Base-by-base conservation (phyloP, 768 basidiomycete genomes). In the Lactarius hatsudake region DNA sequence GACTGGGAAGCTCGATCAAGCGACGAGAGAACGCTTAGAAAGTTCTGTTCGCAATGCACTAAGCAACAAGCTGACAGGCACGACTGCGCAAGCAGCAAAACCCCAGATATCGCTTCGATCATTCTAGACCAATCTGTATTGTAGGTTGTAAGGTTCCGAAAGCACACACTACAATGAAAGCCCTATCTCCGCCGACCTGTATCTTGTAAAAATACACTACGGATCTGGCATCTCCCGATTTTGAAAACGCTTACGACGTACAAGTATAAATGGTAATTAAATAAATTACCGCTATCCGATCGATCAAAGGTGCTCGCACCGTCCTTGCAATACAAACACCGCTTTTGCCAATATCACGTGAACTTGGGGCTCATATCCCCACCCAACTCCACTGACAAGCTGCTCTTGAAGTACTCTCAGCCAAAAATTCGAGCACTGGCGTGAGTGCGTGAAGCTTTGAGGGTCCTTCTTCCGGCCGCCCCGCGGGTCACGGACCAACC, bases 51-150 rank as follows among this genome's bases (percentile, higher is more conserved):
- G 71, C 28, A 62, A 45, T 23, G 71, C 65, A 9, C 43, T 71
- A 5, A 65, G 65, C 56, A 66, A 58, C 61, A 70, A 59, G 57
- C 13, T 43, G 3, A 30, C 65, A 23, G 45, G 43, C 42, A 32
- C 42, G 13, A 8, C 69, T 15, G 6, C 56, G 20, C 65, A 58
- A 26, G 45, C 59, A 20, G 43, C 65, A 30, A 71, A 70, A 51
- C 71, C 71, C 2, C 71, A 71, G 40, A 71, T 71, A 63, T 71
- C 69, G 8, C 65, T 71, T 38, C 69, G 71, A 32, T 70, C 71
- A 30, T 71, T 71, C 13, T 71, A 51, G 59, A 59, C 40, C 42
- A 30, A 57, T 63, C 26, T 55, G 53, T 51, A 34, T 2, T 28
- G 2, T n/a, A n/a, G n/a, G n/a, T 53, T 53, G 45, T 53, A 48